phyloP scores from a whole-genome alignment of 2,329 filamentous ascomycete genomes.

The Alternaria sp. region DNA sequence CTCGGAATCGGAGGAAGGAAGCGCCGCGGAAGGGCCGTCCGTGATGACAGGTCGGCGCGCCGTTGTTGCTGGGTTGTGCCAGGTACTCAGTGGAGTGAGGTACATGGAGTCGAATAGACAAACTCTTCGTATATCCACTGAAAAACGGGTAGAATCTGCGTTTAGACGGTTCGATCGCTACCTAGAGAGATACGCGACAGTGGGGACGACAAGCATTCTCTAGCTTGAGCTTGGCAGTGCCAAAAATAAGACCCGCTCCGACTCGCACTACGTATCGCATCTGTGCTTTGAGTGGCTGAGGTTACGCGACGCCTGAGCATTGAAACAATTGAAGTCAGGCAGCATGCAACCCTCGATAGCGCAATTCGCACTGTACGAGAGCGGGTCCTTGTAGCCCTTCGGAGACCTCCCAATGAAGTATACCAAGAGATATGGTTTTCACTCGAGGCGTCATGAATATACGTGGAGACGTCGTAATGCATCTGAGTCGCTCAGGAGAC shows the following conservation, averaged over 20 bases:
- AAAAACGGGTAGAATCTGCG: background rate
- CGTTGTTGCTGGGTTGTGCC: background rate
- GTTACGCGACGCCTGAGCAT: background rate
- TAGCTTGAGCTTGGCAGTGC: background rate
- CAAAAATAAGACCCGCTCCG: background rate
- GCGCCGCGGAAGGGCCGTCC: background rate
- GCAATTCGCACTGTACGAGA: background rate
- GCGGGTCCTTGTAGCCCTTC: background rate
- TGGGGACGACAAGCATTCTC: background rate
- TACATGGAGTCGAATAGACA: background rate
- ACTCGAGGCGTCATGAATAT: background rate
- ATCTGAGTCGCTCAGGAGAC: background rate
- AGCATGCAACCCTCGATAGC: background rate
- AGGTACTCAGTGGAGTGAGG: background rate
- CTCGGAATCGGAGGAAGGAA: background rate
- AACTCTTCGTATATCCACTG: background rate
- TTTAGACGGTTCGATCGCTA: background rate
- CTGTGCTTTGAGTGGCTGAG: background rate
- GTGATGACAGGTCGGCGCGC: background rate
- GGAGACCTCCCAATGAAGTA: background rate
- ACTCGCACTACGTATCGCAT: background rate
- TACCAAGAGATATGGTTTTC: background rate
- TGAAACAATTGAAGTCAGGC: background rate
- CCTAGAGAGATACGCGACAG: background rate
- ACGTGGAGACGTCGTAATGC: background rate